Percentiles rank a stretch among this genome's conserved stretches.
Conservation (phyloP, 2,329 filamentous ascomycete genomes). For the Setomelanomma holmii region DNA sequence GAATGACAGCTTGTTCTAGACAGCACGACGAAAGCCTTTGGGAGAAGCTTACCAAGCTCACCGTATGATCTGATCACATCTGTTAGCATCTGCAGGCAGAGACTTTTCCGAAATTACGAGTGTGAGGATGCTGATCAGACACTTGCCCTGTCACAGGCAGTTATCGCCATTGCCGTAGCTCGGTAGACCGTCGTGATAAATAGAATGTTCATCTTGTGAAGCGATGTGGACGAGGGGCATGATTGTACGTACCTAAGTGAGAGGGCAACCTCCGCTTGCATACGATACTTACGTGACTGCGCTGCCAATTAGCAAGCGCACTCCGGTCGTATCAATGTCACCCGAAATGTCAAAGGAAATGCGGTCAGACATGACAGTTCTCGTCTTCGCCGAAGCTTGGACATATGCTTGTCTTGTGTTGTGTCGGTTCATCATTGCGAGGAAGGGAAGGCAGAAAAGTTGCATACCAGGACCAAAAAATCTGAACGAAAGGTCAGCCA, state of each 20-base stretch:
- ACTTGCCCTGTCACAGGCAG: constrained; percentile 75
- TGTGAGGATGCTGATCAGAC: constrained; percentile 34
- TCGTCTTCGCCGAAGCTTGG: constrained; percentile 71
- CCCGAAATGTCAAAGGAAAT: constrained; percentile 24
- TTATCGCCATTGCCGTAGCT: constrained; percentile 81
- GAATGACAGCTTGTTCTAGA: constrained; percentile 1
- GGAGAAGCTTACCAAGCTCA: no score
- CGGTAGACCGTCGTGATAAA: constrained; percentile 87
- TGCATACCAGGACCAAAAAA: constrained; percentile 22
- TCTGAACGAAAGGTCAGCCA: constrained; percentile 1
- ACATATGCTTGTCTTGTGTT: constrained; percentile 97
- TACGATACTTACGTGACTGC: constrained; percentile 12
- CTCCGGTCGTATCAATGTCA: constrained; percentile 1
- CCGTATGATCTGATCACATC: background rate
- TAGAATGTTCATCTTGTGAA: constrained; percentile 51
- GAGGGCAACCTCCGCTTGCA: background rate
- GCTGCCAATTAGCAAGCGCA: constrained; percentile 32
- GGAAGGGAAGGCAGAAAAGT: constrained; percentile 2
- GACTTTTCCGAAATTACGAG: background rate
- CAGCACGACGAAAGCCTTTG: background rate
- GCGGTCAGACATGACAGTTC: constrained; percentile 47
- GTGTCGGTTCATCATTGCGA: constrained; percentile 79
- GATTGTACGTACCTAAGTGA: constrained; percentile 21
- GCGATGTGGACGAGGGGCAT: constrained; percentile 1
- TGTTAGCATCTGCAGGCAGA: no score